phyloP scores from a whole-genome alignment of 2,329 filamentous ascomycete species.

The Fusarium sororula region DNA sequence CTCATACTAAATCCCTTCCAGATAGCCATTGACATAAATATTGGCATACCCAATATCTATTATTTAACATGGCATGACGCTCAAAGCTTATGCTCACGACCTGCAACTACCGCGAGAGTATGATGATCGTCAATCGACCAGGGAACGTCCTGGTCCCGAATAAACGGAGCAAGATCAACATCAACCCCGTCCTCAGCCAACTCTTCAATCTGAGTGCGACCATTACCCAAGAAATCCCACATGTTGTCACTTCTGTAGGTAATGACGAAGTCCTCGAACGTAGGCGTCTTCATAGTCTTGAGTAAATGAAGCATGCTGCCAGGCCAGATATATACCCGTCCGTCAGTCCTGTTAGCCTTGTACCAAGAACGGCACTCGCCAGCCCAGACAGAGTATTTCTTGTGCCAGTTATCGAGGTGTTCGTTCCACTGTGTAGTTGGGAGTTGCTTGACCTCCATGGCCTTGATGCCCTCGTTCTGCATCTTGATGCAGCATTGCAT shows the following conservation, averaged over 20 bases:
- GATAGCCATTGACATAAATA: rapidly evolving
- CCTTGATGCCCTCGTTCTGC: not conserved
- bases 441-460: not conserved
- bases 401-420: not conserved
- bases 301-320: not conserved
- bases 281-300: not conserved
- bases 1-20: not conserved
- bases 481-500: not conserved
- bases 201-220: not conserved
- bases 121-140: not conserved
- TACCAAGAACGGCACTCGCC: not conserved
- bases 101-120: not conserved
- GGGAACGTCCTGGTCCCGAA: not conserved
- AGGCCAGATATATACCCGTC: not conserved
- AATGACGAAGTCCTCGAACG: not conserved
- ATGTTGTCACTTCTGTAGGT: not conserved
- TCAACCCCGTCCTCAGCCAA: not conserved
- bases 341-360: not conserved
- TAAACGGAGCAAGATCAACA: not conserved
- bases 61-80: not conserved
- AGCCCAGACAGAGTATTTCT: not conserved
- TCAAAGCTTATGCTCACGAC: not conserved
- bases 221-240: not conserved
- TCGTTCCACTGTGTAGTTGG: not conserved
- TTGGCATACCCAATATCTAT: rapidly evolving